A percentile compares a stretch with the other conserved stretches of the same genome.
Conservation (phyloP, 23 red algal species). For the Cyanidium caldarium region DNA sequence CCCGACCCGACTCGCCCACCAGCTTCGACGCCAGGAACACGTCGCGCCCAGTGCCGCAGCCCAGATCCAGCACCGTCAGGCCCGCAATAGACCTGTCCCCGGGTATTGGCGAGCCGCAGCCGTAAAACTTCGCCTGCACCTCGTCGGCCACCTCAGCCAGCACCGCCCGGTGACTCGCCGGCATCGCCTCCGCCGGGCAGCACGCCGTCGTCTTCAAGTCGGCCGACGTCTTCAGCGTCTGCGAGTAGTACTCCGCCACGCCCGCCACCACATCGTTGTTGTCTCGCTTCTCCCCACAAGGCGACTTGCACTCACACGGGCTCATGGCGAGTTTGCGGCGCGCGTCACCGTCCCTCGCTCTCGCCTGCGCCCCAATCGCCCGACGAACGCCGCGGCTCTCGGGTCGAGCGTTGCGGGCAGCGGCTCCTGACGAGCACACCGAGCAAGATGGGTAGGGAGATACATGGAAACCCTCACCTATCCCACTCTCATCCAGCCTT, state of each 20-base stretch:
- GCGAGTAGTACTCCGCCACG: conserved; percentile 28
- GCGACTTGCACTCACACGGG: too few relatives aligned
- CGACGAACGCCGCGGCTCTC: too few relatives aligned
- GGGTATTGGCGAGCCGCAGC: conserved; percentile 65
- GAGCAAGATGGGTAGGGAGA: too few relatives aligned
- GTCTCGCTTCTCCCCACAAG: too few relatives aligned
- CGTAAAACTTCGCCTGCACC: conserved; percentile 50
- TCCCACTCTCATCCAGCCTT: too few relatives aligned
- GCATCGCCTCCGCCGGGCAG: conserved; percentile 32
- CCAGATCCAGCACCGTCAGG: conserved; percentile 39
- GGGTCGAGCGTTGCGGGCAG: too few relatives aligned
- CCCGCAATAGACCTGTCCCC: conserved; percentile 15
- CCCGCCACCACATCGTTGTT: too few relatives aligned
- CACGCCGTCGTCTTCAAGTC: conserved; percentile 63
- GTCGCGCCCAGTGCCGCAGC: conserved; percentile 80
- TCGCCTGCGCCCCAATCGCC: too few relatives aligned
- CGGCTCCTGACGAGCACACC: too few relatives aligned
- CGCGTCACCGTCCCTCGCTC: too few relatives aligned
- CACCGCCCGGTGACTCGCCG: conserved; percentile 24
- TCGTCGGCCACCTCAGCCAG: conserved; percentile 35
- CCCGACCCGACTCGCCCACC: conserved; percentile 36
- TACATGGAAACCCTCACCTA: too few relatives aligned
- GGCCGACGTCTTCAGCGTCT: conserved; percentile 36
- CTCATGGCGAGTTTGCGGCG: too few relatives aligned
- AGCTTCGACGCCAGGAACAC: conserved; percentile 54